Evolutionary conservation across 2,329 filamentous ascomycete genomes (phyloP).

Genomic region (Lachnellula occidentalis): DNA sequence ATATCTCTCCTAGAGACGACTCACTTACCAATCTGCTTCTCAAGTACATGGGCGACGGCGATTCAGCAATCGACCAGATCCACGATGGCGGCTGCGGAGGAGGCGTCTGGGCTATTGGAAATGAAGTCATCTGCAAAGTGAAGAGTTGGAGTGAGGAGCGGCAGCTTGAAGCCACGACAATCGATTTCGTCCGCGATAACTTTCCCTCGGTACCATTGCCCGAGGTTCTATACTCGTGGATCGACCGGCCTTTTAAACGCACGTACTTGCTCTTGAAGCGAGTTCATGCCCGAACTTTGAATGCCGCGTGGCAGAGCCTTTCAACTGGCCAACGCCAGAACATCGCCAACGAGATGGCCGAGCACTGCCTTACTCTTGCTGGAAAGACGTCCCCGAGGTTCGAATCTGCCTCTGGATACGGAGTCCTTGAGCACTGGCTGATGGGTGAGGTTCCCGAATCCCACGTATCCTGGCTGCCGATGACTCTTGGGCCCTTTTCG

Average conservation of each 20-base stretch:
- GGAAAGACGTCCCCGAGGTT: not conserved
- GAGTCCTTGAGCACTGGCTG: constrained; percentile 3
- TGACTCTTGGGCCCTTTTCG: constrained; percentile 3
- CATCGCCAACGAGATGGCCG: constrained; percentile 1
- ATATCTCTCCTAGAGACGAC: constrained; percentile 1
- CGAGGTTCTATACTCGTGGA: constrained; percentile 10
- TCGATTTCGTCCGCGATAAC: constrained; percentile 6
- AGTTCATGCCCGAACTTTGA: constrained; percentile 6
- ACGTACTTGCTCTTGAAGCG: constrained; percentile 13
- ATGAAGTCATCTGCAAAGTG: constrained; percentile 10
- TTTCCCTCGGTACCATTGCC: constrained; percentile 7
- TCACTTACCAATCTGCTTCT: no score
- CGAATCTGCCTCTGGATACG: constrained; percentile 1
- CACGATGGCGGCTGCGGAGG: constrained; percentile 4
- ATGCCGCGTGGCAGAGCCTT: constrained; percentile 5
- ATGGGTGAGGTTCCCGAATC: not conserved
- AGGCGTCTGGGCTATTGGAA: constrained; percentile 7
- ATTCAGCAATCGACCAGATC: constrained; percentile 1
- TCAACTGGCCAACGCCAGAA: not conserved
- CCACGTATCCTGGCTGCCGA: not conserved
- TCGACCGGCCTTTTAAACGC: constrained; percentile 4
- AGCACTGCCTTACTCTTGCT: not conserved
- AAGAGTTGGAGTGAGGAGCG: constrained; percentile 10
- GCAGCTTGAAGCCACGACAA: constrained; percentile 8
- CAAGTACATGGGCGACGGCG: not conserved